Evolutionary conservation across 75 land plant genomes (phyloP), one percentile per base, ranked within the genome.

Genomic region (Sequoia sempervirens): DNA sequence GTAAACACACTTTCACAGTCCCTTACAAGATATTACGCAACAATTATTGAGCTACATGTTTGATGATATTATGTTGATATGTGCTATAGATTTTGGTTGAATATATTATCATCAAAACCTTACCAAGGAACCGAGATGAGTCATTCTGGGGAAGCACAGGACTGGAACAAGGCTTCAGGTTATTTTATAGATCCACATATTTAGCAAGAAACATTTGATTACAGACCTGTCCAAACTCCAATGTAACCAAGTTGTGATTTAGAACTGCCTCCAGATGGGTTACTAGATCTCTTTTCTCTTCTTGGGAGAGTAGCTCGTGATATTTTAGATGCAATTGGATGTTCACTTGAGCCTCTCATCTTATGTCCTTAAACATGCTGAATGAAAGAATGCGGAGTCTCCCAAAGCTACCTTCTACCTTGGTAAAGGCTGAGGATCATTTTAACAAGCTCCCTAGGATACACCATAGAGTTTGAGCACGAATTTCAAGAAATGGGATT

Each of bases 111-210:
- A 94, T 85, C 95, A 94, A 74, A 89, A n/a, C n/a, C n/a, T n/a
- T n/a, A n/a, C n/a, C n/a, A n/a, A n/a, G n/a, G n/a, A n/a, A n/a
- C n/a, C n/a, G n/a, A n/a, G n/a, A n/a, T n/a, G n/a, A n/a, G 87
- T 53, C 93, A 88, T 47, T 75, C 83, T 9, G 89, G 79, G 78
- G 93, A 92, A 6, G 84, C 90, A 38, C 92, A 81, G 81, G 93
- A 96, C 69, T 96, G 98, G 96, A 90, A 92, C 74, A 89, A 87
- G 84, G 92, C 98, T 14, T 90, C 90, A 84, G 98, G 96, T 54
- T 96, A 96, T 82, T 90, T 87, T 85, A 86, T 91, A 12, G 96
- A 94, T 82, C 92, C 95, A 81, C 95, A 96, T 34, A 38, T 86
- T 74, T 89, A 90, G 88, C 88, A 88, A 78, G 98, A 96, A 85